Evolutionary conservation across 495 filamentous ascomycete species (phyloP), one percentile per base, ranked within the genome.

Genomic region (Trichoderma reesei): DNA sequence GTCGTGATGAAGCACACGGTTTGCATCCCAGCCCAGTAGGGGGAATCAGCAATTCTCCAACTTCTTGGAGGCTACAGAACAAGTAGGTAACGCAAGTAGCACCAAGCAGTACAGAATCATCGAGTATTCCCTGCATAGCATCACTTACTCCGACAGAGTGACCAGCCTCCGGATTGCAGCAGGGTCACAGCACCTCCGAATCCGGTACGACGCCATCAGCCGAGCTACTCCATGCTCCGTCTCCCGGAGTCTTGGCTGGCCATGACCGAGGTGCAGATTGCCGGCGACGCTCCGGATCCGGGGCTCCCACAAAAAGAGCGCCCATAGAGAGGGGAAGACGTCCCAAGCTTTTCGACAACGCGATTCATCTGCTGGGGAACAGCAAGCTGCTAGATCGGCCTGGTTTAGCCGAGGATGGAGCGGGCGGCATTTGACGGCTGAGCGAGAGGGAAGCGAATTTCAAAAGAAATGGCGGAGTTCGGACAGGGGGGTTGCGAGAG

Each of bases 341-440:
- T 14, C 42, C 42, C 42, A 13, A 46, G 42, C 4, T 14, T 46
- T n/a, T 3, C 39, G 6, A 46, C 4, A 3, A 46, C 16, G 16
- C 16, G 5, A 46, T 14, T n/a, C 4, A 46, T 3, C 42, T 11
- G 14, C 20, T 10, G 16, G 46, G n/a, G 20, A 51, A 13, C 1
- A 9, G 11, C 46, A 5, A 5, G 46, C n/a, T 51, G 5, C 46
- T 39, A 39, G 37, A 39, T 39, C 37, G 37, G 14, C 46, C 10
- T 7, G 51, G 31, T 56, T 56, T 56, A 56, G 31, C 51, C 51
- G 51, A 56, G 26, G 51, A 56, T 56, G 51, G 51, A 8, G 51
- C 51, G 51, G 51, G 20, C 51, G 51, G 51, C 51, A 56, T 56
- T 13, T n/a, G 26, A 31, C 51, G 51, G 51, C 51, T 56, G 51